Evolutionary conservation across 805 yeast genomes (phyloP), one percentile per base, ranked within the genome.

Genomic region (Ogataea trehalophila): DNA sequence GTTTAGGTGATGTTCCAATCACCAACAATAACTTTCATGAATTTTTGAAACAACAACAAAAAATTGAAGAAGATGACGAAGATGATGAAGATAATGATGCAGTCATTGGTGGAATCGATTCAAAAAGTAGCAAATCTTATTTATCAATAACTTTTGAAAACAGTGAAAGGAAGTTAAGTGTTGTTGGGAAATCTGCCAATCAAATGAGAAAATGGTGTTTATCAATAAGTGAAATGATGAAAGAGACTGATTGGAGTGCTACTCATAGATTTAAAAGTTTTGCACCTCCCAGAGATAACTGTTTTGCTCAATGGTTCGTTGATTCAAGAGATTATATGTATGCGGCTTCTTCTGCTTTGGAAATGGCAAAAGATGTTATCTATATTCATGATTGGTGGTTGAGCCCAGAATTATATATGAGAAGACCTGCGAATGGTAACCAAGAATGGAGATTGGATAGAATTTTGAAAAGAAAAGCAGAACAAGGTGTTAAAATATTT

Each of bases 331-430:
- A 94, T 66, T 87, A 94, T 65, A 85, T 89, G 71, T 94, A 98
- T 97, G 95, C 97, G 1, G 82, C 90, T 2, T 86, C 96, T 31
- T 82, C 90, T 11, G 99, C 98, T 0, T 71, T 94, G 46, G 89
- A 86, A 55, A 84, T 87, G 87, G 98, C 99, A 0, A 82, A 83
- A 55, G 98, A 94, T 71, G 92, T 86, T 1, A 85, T 94, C 33
- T 94, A 83, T 63, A 89, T 94, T 43, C 97, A 94, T 61, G 99
- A 92, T 60, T 94, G 99, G 99, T 94, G 99, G 99, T 72, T 94
- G 23, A 79, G 92, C 5, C 99, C 99, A 0, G 99, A 94, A 65
- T 63, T 94, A 3, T 95, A 94, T 59, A 71, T 94, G 69, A 78
- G 99, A 53, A 74, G 99, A 43, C 99, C 99, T 0, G 92, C 96